phyloP scores from a whole-genome alignment of 768 basidiomycete genomes.

The Wakefieldia striispora region DNA sequence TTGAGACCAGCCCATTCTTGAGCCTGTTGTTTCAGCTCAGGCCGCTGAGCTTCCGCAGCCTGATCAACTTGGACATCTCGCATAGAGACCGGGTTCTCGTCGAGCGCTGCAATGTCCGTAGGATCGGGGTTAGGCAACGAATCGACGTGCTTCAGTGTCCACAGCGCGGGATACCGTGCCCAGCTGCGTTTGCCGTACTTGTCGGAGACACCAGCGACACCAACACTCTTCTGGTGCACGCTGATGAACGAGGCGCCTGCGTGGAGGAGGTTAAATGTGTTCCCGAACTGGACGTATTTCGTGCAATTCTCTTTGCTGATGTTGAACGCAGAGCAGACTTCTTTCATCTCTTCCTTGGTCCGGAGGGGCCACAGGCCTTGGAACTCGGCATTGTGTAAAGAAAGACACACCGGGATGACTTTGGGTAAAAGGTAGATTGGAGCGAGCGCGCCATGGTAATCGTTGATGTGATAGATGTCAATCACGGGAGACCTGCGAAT shows the following conservation, averaged over 20 bases:
- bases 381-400: constrained; percentile 96
- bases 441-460: constrained; percentile 92
- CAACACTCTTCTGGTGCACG: constrained; percentile 87
- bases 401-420: constrained; percentile 85
- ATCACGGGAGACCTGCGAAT: constrained; percentile 83
- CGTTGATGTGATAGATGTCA: constrained; percentile 94
- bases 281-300: constrained; percentile 97
- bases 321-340: constrained; percentile 97
- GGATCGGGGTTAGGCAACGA: constrained; percentile 95
- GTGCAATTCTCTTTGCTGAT: constrained; percentile 95
- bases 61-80: constrained; percentile 76
- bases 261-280: constrained; percentile 94
- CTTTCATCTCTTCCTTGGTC: constrained; percentile 98
- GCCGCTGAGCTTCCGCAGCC: constrained; percentile 83
- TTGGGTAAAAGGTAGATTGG: constrained; percentile 91
- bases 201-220: constrained; percentile 96
- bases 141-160: constrained; percentile 95
- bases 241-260: constrained; percentile 92
- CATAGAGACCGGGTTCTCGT: constrained; percentile 69
- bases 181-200: constrained; percentile 97
- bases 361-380: constrained; percentile 95
- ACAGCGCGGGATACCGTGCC: constrained; percentile 94
- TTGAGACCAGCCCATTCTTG: constrained; percentile 95
- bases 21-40: constrained; percentile 86
- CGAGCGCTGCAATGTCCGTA: constrained; percentile 89